These are phyloP conservation scores for Neurospora cerealis DNA, from an alignment of 495 filamentous ascomycete species.

Conservation along the genomic window DNA sequence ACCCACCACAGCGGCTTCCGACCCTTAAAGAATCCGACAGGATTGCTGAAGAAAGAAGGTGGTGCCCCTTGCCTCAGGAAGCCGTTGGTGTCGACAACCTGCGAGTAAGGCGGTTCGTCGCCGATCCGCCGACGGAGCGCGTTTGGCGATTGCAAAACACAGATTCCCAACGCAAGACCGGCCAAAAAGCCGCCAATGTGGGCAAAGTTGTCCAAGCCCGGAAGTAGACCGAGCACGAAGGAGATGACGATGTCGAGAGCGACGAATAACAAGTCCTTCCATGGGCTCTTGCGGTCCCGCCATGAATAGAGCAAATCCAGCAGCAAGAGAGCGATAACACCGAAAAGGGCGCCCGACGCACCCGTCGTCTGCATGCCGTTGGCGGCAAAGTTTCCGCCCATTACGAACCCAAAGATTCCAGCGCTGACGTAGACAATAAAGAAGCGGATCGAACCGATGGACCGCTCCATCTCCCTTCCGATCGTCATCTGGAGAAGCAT, in stretches of 20 bases:
- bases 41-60: constrained; percentile 53
- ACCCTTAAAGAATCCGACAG: constrained; percentile 79
- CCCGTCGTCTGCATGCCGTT: constrained; percentile 72
- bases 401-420: constrained; percentile 92
- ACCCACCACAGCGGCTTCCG: constrained; percentile 91
- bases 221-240: constrained; percentile 85
- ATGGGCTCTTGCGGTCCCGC: constrained; percentile 61
- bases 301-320: constrained; percentile 91
- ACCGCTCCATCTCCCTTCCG: constrained; percentile 80
- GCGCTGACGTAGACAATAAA: constrained; percentile 77
- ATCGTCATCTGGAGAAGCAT: constrained; percentile 80
- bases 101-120: constrained; percentile 44
- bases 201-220: constrained; percentile 91
- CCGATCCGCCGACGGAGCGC: constrained; percentile 67
- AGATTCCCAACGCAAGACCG: constrained; percentile 79
- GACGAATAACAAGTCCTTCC: constrained; percentile 76
- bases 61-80: constrained; percentile 33
- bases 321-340: constrained; percentile 76
- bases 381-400: constrained; percentile 87
- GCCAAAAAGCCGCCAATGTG: constrained; percentile 95
- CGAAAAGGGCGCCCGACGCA: constrained; percentile 83
- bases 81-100: constrained; percentile 25
- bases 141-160: constrained; percentile 78
- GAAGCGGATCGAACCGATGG: constrained; percentile 79
- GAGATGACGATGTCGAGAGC: constrained; percentile 75